Conservation (phyloP, 129 eudicot genomes). For the Cynara cardunculus region DNA sequence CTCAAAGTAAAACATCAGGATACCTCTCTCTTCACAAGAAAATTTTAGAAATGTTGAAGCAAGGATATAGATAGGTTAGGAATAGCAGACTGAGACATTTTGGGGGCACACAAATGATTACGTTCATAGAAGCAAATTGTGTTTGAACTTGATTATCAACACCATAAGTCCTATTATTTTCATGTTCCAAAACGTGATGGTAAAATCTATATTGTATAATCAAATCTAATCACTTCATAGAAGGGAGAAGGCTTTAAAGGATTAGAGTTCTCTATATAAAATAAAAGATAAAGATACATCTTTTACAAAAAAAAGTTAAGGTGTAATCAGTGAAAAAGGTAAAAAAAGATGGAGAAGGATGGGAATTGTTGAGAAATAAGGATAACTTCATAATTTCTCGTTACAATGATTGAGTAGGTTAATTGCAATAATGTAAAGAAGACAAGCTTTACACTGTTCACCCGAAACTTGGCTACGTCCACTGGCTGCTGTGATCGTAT, state of each 20-base stretch:
- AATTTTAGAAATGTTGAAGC: not conserved
- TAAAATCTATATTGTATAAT: not conserved
- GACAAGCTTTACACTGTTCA: not conserved
- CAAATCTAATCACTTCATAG: not conserved
- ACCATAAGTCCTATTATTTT: not conserved
- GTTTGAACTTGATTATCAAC: not conserved
- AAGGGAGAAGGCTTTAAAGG: slow-evolving; percentile 12
- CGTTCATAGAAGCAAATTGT: not conserved
- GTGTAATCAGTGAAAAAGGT: not conserved
- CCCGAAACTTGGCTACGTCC: not conserved
- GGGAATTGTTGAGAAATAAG: not conserved
- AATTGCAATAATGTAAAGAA: not conserved
- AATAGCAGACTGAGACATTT: not conserved
- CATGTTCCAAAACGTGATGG: not conserved
- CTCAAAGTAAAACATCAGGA: not conserved
- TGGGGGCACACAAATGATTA: not conserved
- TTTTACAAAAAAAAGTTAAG: not conserved
- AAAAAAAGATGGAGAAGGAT: not conserved
- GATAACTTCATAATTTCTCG: not conserved
- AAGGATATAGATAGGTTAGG: not conserved
- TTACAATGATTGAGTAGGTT: not conserved
- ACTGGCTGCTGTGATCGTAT: not conserved
- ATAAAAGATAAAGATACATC: not conserved
- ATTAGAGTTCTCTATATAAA: not conserved
- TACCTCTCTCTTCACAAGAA: not conserved